Evolutionary conservation across 441 rosid genomes (phyloP).

Genomic region (Pelargonium fulgidum): DNA sequence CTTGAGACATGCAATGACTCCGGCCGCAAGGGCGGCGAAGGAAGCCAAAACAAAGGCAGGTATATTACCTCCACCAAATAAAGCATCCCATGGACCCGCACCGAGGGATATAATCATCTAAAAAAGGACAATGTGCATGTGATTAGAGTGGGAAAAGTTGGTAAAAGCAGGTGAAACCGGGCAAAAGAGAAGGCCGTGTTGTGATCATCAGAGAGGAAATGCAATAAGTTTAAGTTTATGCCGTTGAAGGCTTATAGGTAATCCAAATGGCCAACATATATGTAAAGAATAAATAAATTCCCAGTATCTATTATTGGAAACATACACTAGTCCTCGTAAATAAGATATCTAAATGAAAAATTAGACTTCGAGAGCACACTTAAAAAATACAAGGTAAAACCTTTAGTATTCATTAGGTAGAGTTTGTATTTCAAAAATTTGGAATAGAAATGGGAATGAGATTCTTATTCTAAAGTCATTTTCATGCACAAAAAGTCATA

Average conservation of each 20-base stretch:
- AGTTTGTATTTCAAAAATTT: too few species aligned
- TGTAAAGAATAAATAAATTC: neutral
- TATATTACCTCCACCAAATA: slow-evolving; percentile 91
- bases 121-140: slow-evolving; percentile 16
- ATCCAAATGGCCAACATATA: neutral
- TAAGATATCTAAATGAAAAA: neutral
- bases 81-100: slow-evolving; percentile 92
- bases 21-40: slow-evolving; percentile 62
- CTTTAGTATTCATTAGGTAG: too few species aligned
- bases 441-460: too few species aligned
- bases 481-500: too few species aligned
- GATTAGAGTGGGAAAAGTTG: slow-evolving; percentile 17
- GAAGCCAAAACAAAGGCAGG: slow-evolving; percentile 91
- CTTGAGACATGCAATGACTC: slow-evolving; percentile 49
- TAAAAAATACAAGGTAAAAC: too few species aligned
- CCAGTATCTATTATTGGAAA: neutral
- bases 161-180: neutral
- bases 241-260: neutral
- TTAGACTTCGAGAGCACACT: too few species aligned
- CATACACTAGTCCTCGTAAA: neutral
- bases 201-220: neutral
- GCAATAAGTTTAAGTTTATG: neutral
- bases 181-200: neutral
- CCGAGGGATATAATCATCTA: slow-evolving; percentile 88
- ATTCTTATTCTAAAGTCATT: too few species aligned